Base-by-base conservation (phyloP, 805 yeast species). In the Myxozyma vanderwaltii region DNA sequence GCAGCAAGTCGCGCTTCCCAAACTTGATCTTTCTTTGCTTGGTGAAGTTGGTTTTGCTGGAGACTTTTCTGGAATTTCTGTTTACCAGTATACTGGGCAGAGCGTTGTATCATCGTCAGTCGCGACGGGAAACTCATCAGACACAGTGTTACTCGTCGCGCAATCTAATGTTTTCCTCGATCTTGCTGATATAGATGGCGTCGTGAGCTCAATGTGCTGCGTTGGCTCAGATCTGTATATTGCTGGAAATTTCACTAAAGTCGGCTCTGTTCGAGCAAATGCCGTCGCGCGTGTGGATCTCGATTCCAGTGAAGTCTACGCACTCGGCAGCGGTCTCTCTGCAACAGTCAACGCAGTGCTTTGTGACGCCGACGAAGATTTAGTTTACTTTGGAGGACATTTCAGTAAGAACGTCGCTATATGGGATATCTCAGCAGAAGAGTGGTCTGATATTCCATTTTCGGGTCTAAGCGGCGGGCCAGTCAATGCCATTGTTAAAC, bases 321-420 rank as follows among this genome's bases (percentile, higher is more conserved):
- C 68, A 2, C 63, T 67, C 17, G 57, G 54, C n/a, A 36, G 24
- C 15, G 67, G 66, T 24, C 51, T 65, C 15, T 47, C 69, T 2
- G 85, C 84, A 4, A 57, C 70, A 0, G 77, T 86, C 1, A 66
- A 71, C 2, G 67, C 84, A 0, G 78, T 82, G 0, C 74, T 76
- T 41, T 81, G 83, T 55, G 85, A 85, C 72, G 49, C 64, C 1
- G 78, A 76, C 46, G 71, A 74, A 35, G 73, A 80, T 23, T 56
- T 82, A 23, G 79, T 89, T 0, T 90, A 88, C 68, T 80, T 89
- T 50, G 99, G 97, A 8, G 99, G 99, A 21, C 79, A 82, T 59
- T 82, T 92, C 65, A 70, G 84, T 6, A 68, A 77, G 64, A 86
- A 90, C 51, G 87, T 82, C 0, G 85, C 88, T 8, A 73, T 83